These are phyloP conservation scores for Chaetomium fimeti DNA, from an alignment of 495 filamentous ascomycete genomes.

Conservation along the genomic window DNA sequence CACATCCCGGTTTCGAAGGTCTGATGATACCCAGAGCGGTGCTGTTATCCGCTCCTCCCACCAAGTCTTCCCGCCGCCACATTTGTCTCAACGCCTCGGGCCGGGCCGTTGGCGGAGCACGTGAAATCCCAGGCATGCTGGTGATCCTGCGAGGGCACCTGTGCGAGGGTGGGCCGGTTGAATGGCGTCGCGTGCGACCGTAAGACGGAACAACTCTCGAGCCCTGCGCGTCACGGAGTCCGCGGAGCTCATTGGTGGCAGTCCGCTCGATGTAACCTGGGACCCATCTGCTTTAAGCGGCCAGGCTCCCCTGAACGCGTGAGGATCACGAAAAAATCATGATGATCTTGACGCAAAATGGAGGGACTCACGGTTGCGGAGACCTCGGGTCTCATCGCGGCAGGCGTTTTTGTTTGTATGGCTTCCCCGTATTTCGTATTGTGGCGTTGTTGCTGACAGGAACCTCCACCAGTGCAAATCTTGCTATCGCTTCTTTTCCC, in stretches of 20 bases:
- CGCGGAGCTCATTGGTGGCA: not conserved
- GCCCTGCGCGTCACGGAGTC: not conserved
- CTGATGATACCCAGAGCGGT: too few species aligned
- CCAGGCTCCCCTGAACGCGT: not conserved
- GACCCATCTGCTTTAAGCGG: not conserved
- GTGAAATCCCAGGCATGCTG: not conserved
- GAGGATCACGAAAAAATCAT: not conserved
- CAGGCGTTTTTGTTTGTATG: constrained; percentile 13
- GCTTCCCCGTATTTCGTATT: not conserved
- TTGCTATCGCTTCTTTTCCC: constrained; percentile 4
- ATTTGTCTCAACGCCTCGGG: not conserved
- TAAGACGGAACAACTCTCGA: constrained; percentile 10
- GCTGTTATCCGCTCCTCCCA: not conserved
- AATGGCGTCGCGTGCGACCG: not conserved
- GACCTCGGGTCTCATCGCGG: constrained; percentile 11
- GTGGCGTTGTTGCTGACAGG: not conserved
- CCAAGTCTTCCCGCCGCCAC: not conserved
- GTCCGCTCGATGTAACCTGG: not conserved
- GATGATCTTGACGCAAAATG: constrained; percentile 7
- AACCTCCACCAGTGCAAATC: not conserved
- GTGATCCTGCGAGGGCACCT: too few species aligned
- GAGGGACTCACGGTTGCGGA: not conserved
- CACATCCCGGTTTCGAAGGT: too few species aligned
- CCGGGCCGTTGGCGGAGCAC: not conserved
- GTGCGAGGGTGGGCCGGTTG: too few species aligned